Evolutionary conservation across 2,329 filamentous ascomycete species (phyloP), one percentile per base, ranked within the genome.

Genomic region (Colletotrichum theobromicola): DNA sequence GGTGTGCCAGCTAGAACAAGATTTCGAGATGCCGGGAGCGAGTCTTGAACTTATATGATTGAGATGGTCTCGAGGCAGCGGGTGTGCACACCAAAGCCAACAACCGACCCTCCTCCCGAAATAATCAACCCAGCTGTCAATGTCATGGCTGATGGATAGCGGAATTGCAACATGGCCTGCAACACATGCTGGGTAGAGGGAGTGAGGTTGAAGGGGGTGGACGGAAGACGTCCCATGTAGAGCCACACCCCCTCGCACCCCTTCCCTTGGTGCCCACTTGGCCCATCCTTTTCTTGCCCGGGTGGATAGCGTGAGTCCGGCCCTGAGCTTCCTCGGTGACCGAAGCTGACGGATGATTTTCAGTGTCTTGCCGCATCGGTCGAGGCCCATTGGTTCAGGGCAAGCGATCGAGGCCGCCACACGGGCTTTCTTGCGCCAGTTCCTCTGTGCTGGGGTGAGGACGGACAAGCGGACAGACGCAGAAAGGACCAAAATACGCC

Each of bases 281-380:
- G 50, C 76, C 50, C 70, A 75, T 76, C 67, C 71, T 71, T 67
- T 75, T 72, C 62, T 62, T 74, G 74, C 72, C 72, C 62, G 72
- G 77, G 53, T 72, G 76, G 71, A 77, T 78, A 78, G 79, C 77
- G 78, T 77, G 69, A 72, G 82, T 82, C 84, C 84, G 84, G 83
- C 76, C 78, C 79, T 81, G 79, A 78, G 80, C 78, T 77, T 75
- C 78, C 79, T 87, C 86, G 86, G 86, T 84, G 79, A 85, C 86
- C 85, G 85, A 87, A 85, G 80, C 79, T 81, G 79, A 80, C 82
- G 80, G 80, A 76, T 77, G 79, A 83, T 82, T 79, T 80, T 80
- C 81, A 80, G 80, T 77, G 81, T 78, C 78, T 81, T 84, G 79
- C 83, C 82, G 79, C 76, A 82, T 83, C 81, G 77, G 82, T 82